A percentile compares a stretch with the other conserved stretches of the same genome.
Conservation (phyloP, 2,329 filamentous ascomycete species). For the Xylariales sp. region DNA sequence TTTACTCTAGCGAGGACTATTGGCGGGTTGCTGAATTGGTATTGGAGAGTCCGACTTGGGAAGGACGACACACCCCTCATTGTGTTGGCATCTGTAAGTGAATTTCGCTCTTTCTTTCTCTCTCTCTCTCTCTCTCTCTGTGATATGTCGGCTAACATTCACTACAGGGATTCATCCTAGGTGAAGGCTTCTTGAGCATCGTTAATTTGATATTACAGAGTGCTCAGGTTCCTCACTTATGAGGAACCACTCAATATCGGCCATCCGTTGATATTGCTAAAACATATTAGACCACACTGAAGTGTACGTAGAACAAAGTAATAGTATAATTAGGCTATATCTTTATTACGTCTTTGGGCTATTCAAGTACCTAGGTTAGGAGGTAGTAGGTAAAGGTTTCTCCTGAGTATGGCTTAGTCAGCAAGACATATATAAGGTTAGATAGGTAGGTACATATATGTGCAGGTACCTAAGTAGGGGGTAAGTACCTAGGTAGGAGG, state of each 20-base stretch:
- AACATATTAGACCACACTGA: not conserved
- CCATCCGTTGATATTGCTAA: not conserved
- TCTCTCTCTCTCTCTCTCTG: too few species aligned
- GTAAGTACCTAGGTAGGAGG: too few species aligned
- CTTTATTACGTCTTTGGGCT: not conserved
- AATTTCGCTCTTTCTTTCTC: not conserved
- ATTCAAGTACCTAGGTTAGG: not conserved
- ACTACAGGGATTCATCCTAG: conserved; percentile 82
- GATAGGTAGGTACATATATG: too few species aligned
- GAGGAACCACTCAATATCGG: conserved; percentile 20
- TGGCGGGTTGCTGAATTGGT: conserved; percentile 80
- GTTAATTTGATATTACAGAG: conserved; percentile 87
- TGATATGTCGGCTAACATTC: conserved; percentile 18
- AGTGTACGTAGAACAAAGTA: conserved; percentile 5
- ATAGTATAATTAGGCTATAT: conserved; percentile 9
- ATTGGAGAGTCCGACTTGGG: conserved; percentile 72
- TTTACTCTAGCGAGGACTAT: conserved; percentile 91
- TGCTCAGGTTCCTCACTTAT: conserved; percentile 78
- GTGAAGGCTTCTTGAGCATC: conserved; percentile 92
- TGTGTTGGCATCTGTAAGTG: conserved; percentile 78
- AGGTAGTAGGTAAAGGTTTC: not conserved
- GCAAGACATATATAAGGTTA: conserved; percentile 11
- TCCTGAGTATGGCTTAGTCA: conserved; percentile 9
- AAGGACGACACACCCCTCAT: conserved; percentile 80
- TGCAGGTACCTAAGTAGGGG: too few species aligned